Conservation (phyloP, 2,329 filamentous ascomycete species). For the Colletotrichum tropicicola region DNA sequence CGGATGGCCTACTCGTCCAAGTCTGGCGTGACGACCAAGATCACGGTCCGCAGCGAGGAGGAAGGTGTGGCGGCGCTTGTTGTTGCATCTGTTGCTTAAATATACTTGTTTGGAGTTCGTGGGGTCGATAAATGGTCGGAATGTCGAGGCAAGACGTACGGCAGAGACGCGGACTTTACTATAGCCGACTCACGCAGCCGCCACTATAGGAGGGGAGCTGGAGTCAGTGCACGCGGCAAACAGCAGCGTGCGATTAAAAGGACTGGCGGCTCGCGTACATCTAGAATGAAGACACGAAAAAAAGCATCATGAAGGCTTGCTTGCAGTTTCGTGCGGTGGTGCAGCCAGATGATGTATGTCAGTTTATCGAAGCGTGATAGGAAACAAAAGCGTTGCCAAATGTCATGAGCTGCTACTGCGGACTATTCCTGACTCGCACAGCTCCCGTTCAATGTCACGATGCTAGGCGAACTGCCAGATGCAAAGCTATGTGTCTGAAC, state of each 20-base stretch:
- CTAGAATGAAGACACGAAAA: constrained; percentile 31
- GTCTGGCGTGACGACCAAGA: constrained; percentile 94
- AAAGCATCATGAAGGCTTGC: constrained; percentile 12
- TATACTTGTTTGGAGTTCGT: constrained; percentile 29
- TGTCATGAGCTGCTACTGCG: too few species aligned
- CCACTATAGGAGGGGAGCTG: constrained; percentile 3
- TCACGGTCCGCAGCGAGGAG: constrained; percentile 91
- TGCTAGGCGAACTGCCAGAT: neutral
- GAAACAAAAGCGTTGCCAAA: too few species aligned
- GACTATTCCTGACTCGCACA: too few species aligned
- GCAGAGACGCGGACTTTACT: constrained; percentile 20
- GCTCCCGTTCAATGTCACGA: neutral
- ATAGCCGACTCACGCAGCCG: constrained; percentile 15
- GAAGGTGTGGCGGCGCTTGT: constrained; percentile 88
- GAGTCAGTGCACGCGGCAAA: constrained; percentile 1
- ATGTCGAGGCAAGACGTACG: constrained; percentile 22
- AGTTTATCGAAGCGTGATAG: too few species aligned
- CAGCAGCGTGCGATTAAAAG: constrained; percentile 13
- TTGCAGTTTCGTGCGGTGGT: neutral
- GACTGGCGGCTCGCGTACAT: constrained; percentile 24
- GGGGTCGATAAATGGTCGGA: constrained; percentile 29
- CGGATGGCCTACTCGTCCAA: constrained; percentile 95
- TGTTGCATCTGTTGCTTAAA: constrained; percentile 83
- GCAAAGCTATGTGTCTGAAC: neutral
- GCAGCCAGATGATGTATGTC: neutral